Evolutionary conservation across 495 filamentous ascomycete species (phyloP).

Genomic region (Talaromyces wortmannii): DNA sequence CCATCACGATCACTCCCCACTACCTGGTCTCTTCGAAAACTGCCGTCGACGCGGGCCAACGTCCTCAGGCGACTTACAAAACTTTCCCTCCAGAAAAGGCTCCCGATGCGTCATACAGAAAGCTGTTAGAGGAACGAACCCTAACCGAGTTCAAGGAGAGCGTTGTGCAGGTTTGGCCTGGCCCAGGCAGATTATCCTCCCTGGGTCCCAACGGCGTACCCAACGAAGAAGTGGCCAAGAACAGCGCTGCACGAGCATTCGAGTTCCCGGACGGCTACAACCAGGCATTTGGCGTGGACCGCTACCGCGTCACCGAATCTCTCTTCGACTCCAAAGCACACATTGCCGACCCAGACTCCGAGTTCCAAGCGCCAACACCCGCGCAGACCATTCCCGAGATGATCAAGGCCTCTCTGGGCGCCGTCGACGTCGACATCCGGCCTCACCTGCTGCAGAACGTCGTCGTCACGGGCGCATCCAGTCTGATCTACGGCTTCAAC

Average conservation of each 20-base stretch:
- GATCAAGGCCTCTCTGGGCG: slow-evolving; percentile 66
- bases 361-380: slow-evolving; percentile 47
- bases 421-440: slow-evolving; percentile 85
- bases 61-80: slow-evolving; percentile 63
- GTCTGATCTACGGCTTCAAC: slow-evolving; percentile 79
- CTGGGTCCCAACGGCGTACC: slow-evolving; percentile 48
- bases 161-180: slow-evolving; percentile 89
- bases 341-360: slow-evolving; percentile 32
- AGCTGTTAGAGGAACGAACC: slow-evolving; percentile 85
- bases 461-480: slow-evolving; percentile 86
- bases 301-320: slow-evolving; percentile 77
- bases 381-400: slow-evolving; percentile 73
- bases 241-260: slow-evolving; percentile 71
- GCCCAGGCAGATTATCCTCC: slow-evolving; percentile 59
- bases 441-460: slow-evolving; percentile 76
- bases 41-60: slow-evolving; percentile 80
- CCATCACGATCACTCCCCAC: slow-evolving; percentile 74
- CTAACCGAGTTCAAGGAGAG: slow-evolving; percentile 96
- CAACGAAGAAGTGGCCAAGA: slow-evolving; percentile 62
- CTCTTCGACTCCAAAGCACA: slow-evolving; percentile 75
- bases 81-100: slow-evolving; percentile 54
- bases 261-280: slow-evolving; percentile 96
- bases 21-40: slow-evolving; percentile 82
- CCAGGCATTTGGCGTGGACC: slow-evolving; percentile 82
- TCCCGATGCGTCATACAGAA: slow-evolving; percentile 66